A percentile compares a stretch with the other conserved stretches of the same genome.
These are phyloP conservation scores for Populus hybrid DNA, from an alignment of 441 rosid species.

Conservation along the genomic window DNA sequence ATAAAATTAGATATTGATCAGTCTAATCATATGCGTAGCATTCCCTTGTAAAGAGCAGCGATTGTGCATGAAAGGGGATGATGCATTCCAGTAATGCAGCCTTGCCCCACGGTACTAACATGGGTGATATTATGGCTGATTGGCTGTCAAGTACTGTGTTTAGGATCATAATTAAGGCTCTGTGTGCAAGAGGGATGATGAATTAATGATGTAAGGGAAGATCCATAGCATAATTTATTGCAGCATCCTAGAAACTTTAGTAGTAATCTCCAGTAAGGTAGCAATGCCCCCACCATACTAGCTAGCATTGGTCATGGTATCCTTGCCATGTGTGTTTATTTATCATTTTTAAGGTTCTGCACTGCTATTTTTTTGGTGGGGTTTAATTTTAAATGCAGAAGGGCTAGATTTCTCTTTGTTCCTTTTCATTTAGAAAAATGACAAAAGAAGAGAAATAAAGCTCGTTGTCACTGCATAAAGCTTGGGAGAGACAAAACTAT, in stretches of 20 bases:
- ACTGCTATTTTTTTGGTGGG: neutral
- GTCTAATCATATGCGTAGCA: neutral
- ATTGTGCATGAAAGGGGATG: neutral
- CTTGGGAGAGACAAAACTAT: conserved; percentile 31
- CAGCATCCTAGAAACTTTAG: too few species aligned
- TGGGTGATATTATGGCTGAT: neutral
- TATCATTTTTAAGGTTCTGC: neutral
- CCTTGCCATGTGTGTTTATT: neutral
- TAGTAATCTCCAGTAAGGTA: neutral
- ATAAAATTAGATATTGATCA: too few species aligned
- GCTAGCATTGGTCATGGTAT: neutral
- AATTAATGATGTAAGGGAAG: neutral
- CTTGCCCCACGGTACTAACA: neutral
- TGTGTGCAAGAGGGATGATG: neutral
- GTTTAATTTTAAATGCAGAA: neutral
- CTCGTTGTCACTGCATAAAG: conserved; percentile 42
- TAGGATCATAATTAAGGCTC: neutral
- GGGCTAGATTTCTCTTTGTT: neutral
- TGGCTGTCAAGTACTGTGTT: neutral
- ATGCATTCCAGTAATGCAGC: too few species aligned
- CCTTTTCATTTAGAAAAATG: conserved; percentile 34
- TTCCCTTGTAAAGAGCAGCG: neutral
- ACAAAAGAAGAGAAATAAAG: conserved; percentile 31
- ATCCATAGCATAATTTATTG: neutral
- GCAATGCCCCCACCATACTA: neutral